A percentile compares a stretch with the other conserved stretches of the same genome.
These are phyloP conservation scores for Drechslerella coelobrocha DNA, from an alignment of 2,329 filamentous ascomycete genomes.

Conservation along the genomic window DNA sequence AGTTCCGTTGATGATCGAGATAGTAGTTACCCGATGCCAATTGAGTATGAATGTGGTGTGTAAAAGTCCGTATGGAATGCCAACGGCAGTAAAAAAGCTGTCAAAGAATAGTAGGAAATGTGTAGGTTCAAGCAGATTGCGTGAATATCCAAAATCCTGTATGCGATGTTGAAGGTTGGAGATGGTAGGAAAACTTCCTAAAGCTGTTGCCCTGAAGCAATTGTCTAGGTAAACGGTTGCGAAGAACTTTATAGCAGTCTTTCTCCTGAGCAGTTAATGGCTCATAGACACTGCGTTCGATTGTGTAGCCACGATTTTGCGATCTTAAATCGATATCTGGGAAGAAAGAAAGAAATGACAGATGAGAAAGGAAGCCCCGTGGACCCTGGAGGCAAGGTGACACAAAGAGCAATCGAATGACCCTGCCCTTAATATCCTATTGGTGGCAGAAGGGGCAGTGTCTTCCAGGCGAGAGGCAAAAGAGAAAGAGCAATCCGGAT, in stretches of 20 bases:
- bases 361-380: constrained; percentile 15
- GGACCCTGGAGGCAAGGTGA: constrained; percentile 29
- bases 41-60: constrained; percentile 2
- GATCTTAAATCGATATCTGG: constrained; percentile 10
- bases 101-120: no score
- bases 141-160: not conserved
- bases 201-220: not conserved
- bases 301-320: constrained; percentile 16
- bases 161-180: not conserved
- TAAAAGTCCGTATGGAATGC: not conserved
- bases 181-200: constrained; percentile 4
- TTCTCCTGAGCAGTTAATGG: constrained; percentile 10
- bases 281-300: constrained; percentile 21
- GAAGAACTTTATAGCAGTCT: constrained; percentile 32
- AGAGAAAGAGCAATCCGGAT: constrained; percentile 43
- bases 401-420: constrained; percentile 49
- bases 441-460: constrained; percentile 29
- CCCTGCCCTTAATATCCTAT: constrained; percentile 25
- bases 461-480: constrained; percentile 49
- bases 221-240: constrained; percentile 24
- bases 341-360: constrained; percentile 25
- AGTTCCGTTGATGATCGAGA: constrained; percentile 22
- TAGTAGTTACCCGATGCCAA: constrained; percentile 17
- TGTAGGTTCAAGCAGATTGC: no score
- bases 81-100: no score